Percentiles rank a stretch among this genome's conserved stretches.
phyloP scores from a whole-genome alignment of 179 eudicot genomes.

The Amaranthus tricolor region DNA sequence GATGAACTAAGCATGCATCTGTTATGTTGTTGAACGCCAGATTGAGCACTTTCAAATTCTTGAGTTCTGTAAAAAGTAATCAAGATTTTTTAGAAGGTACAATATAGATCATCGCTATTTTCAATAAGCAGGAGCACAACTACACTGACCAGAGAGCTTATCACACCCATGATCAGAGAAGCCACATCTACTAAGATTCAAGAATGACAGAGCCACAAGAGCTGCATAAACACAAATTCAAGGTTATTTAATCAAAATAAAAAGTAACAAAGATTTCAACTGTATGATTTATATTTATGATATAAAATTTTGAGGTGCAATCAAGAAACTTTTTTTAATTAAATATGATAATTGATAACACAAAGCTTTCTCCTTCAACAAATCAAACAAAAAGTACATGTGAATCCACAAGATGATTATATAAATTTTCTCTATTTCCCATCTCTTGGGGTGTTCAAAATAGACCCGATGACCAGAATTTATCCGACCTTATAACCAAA shows the following conservation, averaged over 20 bases:
- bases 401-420: neutral
- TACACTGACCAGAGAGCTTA: slow-evolving; percentile 67
- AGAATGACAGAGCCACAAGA: slow-evolving; percentile 64
- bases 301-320: neutral
- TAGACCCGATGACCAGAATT: too few species aligned
- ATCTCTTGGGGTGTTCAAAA: too few species aligned
- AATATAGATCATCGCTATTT: neutral
- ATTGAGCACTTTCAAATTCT: slow-evolving; percentile 67
- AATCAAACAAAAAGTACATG: neutral
- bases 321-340: slow-evolving; percentile 10
- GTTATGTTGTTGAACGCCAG: slow-evolving; percentile 83
- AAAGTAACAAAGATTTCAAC: neutral
- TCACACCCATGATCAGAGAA: slow-evolving; percentile 74
- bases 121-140: neutral
- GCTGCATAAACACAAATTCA: slow-evolving; percentile 41
- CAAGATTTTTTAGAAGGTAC: neutral
- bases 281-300: neutral
- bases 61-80: slow-evolving; percentile 44
- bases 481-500: too few species aligned
- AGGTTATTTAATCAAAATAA: neutral
- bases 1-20: slow-evolving; percentile 68
- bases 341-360: neutral
- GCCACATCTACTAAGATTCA: slow-evolving; percentile 85
- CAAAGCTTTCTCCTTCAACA: slow-evolving; percentile 1
- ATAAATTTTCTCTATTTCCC: neutral